Evolutionary conservation across 805 yeast species (phyloP).

Genomic region (Yarrowia deformans): DNA sequence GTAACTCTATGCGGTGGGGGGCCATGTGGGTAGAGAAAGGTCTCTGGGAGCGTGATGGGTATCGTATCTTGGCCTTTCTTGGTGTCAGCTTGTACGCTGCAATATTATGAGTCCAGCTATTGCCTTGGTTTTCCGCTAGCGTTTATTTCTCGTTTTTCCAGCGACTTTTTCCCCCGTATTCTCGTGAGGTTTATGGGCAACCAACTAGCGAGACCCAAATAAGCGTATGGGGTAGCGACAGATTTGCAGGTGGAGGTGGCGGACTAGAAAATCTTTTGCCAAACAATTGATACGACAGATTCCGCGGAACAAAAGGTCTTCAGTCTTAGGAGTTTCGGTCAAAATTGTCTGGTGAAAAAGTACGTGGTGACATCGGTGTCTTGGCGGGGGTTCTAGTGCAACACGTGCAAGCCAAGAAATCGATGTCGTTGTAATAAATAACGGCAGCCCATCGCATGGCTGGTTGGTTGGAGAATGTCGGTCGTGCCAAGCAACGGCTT

Average conservation of each 20-base stretch:
- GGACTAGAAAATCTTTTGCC: background rate
- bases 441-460: no score
- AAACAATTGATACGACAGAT: no score
- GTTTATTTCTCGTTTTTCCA: background rate
- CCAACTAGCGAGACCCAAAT: background rate
- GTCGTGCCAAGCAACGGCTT: background rate
- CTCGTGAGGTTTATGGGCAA: no score
- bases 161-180: background rate
- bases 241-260: background rate
- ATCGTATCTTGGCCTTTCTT: no score
- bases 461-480: background rate
- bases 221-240: background rate
- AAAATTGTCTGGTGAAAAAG: no score
- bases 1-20: conserved; percentile 21
- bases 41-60: no score
- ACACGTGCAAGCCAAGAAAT: conserved; percentile 4
- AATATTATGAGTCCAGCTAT: background rate
- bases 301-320: no score
- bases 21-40: no score
- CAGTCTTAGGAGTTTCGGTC: no score
- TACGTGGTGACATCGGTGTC: no score
- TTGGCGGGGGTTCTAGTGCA: background rate
- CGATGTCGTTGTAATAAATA: no score
- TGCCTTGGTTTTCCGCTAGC: background rate
- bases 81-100: no score